Base-by-base conservation (phyloP, 805 yeast genomes). In the Clavispora phyllophila region DNA sequence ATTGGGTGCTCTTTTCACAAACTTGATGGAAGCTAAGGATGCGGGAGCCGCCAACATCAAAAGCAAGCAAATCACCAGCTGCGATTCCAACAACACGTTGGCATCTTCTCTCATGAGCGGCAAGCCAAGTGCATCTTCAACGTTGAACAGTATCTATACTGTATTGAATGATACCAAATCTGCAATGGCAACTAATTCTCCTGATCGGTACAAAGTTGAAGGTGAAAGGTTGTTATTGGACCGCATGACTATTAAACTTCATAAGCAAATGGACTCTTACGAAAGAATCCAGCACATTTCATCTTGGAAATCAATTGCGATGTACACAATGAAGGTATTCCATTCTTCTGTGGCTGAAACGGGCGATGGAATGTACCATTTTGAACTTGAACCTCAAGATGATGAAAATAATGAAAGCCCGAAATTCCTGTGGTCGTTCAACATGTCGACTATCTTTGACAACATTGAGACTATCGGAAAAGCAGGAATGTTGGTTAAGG, bases 241-340 rank as follows among this genome's bases (percentile, higher is more conserved):
- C 29, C 48, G 58, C 15, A 61, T 65, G 62, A 63, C 66, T 4
- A 55, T 70, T 17, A 57, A 72, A 37, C 56, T 70, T 20, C 75
- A 70, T 44, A 58, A 57, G 43, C 70, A 66, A 39, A 41, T 62
- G 40, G 68, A 61, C 35, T 43, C 59, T 2, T 55, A 57, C 39
- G 58, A 54, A 3, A 51, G 53, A 19, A 54, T 66, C 24, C 56
- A 58, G 36, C 57, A 53, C 41, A 65, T 69, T n/a, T 66, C 73
- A 3, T 63, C 73, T 1, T 70, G 75, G 75, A 58, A 66, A 33
- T 63, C 70, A 9, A 49, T 70, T 18, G 60, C 72, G 1, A 70
- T 70, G 75, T 69, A 53, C 45, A 44, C 60, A 13, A 55, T 69
- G 42, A 55, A 54, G 19, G 48, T 70, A 14, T 56, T 47, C 44